Conservation (phyloP, 1,284 basidiomycete species). For the Fomitopsis palustris region DNA sequence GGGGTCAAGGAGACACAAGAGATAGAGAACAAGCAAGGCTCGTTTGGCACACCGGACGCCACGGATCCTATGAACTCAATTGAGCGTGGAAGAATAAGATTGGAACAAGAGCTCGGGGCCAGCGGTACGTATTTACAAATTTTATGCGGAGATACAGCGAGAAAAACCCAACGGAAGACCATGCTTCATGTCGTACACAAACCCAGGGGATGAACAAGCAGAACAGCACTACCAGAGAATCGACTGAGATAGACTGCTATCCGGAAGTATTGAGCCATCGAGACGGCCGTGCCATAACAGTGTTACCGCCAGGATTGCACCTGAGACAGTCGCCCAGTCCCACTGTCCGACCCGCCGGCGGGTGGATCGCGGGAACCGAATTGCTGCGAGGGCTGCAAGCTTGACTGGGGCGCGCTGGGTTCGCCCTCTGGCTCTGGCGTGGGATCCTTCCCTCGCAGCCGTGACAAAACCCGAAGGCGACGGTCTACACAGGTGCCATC, state of each 20-base stretch:
- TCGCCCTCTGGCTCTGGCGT: conserved; percentile 21
- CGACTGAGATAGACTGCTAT: not conserved
- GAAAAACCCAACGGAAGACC: not conserved
- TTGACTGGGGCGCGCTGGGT: not conserved
- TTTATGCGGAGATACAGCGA: not conserved
- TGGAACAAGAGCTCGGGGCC: not conserved
- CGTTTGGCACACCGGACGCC: not conserved
- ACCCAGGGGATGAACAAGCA: not conserved
- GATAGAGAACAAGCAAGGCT: not conserved
- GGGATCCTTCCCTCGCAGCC: conserved; percentile 30
- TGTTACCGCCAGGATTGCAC: conserved; percentile 24
- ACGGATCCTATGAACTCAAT: not conserved
- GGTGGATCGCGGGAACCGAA: not conserved
- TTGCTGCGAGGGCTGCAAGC: conserved; percentile 1
- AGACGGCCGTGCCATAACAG: not conserved
- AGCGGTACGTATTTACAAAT: not conserved
- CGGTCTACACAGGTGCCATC: conserved; percentile 20
- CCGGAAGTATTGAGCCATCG: too few relatives aligned
- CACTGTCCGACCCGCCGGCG: conserved; percentile 11
- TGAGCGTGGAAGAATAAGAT: not conserved
- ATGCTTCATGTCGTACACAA: not conserved
- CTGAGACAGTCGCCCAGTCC: conserved; percentile 22
- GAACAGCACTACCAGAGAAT: not conserved
- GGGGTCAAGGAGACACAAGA: not conserved
- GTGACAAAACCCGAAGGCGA: conserved; percentile 35